Base-by-base conservation (phyloP, 108 stramenopile species). In the Seminavis robusta region DNA sequence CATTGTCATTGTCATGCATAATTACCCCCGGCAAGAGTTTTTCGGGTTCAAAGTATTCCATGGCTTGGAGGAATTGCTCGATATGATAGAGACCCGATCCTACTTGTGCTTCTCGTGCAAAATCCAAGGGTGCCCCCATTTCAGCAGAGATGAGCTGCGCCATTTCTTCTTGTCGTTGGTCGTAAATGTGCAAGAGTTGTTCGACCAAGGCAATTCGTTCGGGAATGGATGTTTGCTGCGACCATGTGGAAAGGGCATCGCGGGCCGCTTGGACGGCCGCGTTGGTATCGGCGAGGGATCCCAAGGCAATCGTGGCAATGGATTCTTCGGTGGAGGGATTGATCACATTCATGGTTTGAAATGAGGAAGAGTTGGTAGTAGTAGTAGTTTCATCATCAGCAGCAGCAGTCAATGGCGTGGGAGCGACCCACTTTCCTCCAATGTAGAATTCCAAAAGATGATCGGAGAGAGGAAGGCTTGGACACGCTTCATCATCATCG, bases 51-150 rank as follows among this genome's bases (percentile, higher is more conserved):
- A n/a, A n/a, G n/a, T n/a, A n/a, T n/a, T n/a, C n/a, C n/a, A n/a
- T n/a, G n/a, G n/a, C n/a, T n/a, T n/a, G n/a, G n/a, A n/a, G n/a
- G n/a, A n/a, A n/a, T n/a, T n/a, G n/a, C 11, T 49, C 26, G 17
- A 69, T 62, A 21, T 49, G 28, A 33, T 56, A 19, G 7, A 52
- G 25, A 9, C 67, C 67, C 8, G 57, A 46, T 32, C 60, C 59
- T 15, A 51, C 67, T 17, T 68, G 68, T 23, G 21, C 41, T 21
- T n/a, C n/a, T 9, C 44, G 46, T 3, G 68, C 52, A 15, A 43
- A 10, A 15, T 69, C 68, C 34, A 63, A 63, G 11, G 68, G 68
- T 15, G 61, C 33, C 26, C 68, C 68, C 68, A 69, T 69, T 61
- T 69, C 68, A 11, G 33, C 32, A 27, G 47, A 50, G 24, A 69